Conservation (phyloP, 306 rosid genomes). For the Vigna mungo region DNA sequence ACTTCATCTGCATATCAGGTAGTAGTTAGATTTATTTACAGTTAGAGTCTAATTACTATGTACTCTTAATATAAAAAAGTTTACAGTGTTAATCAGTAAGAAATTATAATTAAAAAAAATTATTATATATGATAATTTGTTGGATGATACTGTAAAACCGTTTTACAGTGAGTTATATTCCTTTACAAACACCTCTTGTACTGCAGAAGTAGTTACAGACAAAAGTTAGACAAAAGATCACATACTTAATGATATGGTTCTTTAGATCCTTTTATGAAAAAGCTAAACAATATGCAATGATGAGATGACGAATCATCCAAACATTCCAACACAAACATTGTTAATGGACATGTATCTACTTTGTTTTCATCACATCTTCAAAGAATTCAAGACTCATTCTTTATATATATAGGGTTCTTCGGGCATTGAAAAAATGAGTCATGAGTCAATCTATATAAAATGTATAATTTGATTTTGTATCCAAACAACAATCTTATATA, state of each 20-base stretch:
- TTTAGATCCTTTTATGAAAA: neutral
- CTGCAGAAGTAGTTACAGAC: neutral
- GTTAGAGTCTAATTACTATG: no score
- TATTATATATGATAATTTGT: neutral
- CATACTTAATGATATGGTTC: neutral
- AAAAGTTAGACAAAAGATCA: slow-evolving; percentile 11
- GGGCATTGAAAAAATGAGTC: no score
- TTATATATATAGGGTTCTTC: no score
- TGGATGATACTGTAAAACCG: neutral
- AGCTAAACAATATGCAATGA: slow-evolving; percentile 32
- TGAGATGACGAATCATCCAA: slow-evolving; percentile 31
- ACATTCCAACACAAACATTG: slow-evolving; percentile 26
- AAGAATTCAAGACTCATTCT: neutral
- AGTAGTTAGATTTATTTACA: slow-evolving; percentile 15
- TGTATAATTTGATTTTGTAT: no score
- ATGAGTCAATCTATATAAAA: no score
- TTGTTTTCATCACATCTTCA: neutral
- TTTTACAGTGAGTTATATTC: neutral
- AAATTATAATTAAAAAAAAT: no score
- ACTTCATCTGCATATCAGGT: slow-evolving; percentile 36
- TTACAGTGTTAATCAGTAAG: neutral
- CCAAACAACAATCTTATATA: no score
- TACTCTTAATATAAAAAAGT: no score
- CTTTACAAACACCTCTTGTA: neutral
- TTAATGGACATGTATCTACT: neutral